Percentiles rank a stretch among this genome's conserved stretches.
Conservation (phyloP, 1,139 yeast species). For the Eremothecium sinecaudum region DNA sequence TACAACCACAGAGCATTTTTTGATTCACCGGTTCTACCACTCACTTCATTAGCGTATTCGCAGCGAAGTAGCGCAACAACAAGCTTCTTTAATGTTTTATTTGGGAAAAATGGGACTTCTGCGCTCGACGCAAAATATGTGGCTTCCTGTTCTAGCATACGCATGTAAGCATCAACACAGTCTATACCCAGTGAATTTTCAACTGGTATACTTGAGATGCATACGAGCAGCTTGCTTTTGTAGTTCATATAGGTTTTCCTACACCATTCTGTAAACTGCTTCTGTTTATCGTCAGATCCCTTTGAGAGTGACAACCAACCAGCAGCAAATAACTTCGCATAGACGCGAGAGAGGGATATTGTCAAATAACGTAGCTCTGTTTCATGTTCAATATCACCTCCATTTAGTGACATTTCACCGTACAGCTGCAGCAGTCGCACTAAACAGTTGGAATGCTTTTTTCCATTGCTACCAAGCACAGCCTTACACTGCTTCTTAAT, state of each 20-base stretch:
- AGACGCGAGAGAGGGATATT: slow-evolving; percentile 45
- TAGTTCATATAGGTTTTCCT: slow-evolving; percentile 49
- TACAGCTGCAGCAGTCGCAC: slow-evolving; percentile 17
- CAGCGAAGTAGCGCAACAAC: slow-evolving; percentile 38
- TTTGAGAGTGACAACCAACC: slow-evolving; percentile 37
- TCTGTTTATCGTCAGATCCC: slow-evolving; percentile 39
- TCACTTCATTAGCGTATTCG: slow-evolving; percentile 35
- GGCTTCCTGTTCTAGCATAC: slow-evolving; percentile 54
- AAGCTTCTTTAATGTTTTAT: slow-evolving; percentile 42
- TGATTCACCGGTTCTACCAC: slow-evolving; percentile 37
- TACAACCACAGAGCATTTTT: slow-evolving; percentile 51
- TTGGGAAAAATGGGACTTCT: slow-evolving; percentile 55
- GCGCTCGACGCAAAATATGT: slow-evolving; percentile 41
- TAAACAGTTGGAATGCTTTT: slow-evolving; percentile 23
- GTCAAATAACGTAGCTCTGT: slow-evolving; percentile 39
- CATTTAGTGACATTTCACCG: slow-evolving; percentile 11
- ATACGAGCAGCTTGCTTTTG: slow-evolving; percentile 38
- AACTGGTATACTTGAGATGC: slow-evolving; percentile 33
- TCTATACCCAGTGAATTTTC: slow-evolving; percentile 42
- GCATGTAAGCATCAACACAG: slow-evolving; percentile 53
- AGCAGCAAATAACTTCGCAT: slow-evolving; percentile 45
- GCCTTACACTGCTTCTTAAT: slow-evolving; percentile 22
- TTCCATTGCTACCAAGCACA: slow-evolving; percentile 20
- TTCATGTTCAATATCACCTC: slow-evolving; percentile 14
- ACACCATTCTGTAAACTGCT: slow-evolving; percentile 53